Evolutionary conservation across 495 filamentous ascomycete genomes (phyloP), one percentile per base, ranked within the genome.

Genomic region (Aspergillus campestris): DNA sequence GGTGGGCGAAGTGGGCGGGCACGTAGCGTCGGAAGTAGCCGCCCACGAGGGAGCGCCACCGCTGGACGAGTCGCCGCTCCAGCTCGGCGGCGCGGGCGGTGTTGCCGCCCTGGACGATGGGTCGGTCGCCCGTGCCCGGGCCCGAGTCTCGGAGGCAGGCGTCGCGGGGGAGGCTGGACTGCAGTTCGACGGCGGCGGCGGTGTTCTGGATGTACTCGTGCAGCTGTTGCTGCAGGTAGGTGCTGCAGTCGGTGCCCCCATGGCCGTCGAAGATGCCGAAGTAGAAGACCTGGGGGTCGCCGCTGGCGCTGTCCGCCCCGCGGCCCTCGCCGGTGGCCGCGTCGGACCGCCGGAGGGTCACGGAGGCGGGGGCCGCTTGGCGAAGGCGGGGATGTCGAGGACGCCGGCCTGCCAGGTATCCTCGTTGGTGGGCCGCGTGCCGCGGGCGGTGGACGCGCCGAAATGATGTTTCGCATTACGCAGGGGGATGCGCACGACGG

Each of bases 251-350:
- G 30, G 70, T 76, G 12, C 92, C 92, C 14, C 92, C 92, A 70
- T 98, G 92, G 14, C 92, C 92, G 68, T 98, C 92, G 56, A 97
- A 98, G 0, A 97, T 82, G 3, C 78, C 88, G 66, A 94, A 98
- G 62, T 97, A 98, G 64, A 98, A 98, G 6, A 96, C 84, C 57
- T 95, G 89, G 7, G 89, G 89, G 60, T 95, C 89, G 7, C 89
- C 89, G 51, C 79, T 85, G 4, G 85, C 78, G 38, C 80, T 83
- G 44, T 86, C 81, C 12, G 87, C 86, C 8, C 72, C 78, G 6
- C 62, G 60, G 65, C 66, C 67, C 47, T 70, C 68, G 8, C 63
- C 60, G 13, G 66, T 55, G 4, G 64, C 46, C 14, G 38, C 48
- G 5, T 45, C 51, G 9, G 45, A 34, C 24, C 60, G 60, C 5